Base-by-base conservation (phyloP, 1,284 basidiomycete genomes). In the Exobasidium cylindrosporum region DNA sequence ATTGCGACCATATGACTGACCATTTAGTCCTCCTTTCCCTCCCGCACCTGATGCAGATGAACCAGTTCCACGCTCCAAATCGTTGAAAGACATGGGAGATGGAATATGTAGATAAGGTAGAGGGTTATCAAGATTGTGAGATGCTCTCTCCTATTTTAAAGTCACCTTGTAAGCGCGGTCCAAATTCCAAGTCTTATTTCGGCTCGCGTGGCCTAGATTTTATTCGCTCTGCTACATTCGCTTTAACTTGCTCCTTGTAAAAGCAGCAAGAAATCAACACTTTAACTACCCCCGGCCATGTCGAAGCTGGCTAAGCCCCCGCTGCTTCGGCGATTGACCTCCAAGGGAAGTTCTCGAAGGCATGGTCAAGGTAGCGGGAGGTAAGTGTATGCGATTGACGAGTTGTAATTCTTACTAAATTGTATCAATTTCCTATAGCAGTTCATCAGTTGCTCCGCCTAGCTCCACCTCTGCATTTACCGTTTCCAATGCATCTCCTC, bases 41-140 rank as follows among this genome's bases (percentile, higher is more conserved):
- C 57, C 54, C 23, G 57, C 64, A 28, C 53, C 57, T 11, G 66
- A 60, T 4, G 63, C 61, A 26, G 21, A 17, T 49, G 56, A 58
- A 13, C n/a, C 21, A 4, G 63, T 61, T 28, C 82, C 82, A 46
- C 82, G 72, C 63, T 83, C 83, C 52, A 84, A 74, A 63, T 84
- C 83, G 77, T 83, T 83, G 78, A 84, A 84, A 32, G 81, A 82
- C 83, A 84, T 84, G 49, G 45, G 29, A 29, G 23, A 28, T n/a
- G 49, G 26, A n/a, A n/a, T n/a, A n/a, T n/a, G n/a, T n/a, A n/a
- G n/a, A n/a, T n/a, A n/a, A n/a, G n/a, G n/a, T n/a, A n/a, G n/a
- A n/a, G n/a, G n/a, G n/a, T n/a, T n/a, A n/a, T n/a, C n/a, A n/a
- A n/a, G n/a, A n/a, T n/a, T n/a, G n/a, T n/a, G n/a, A n/a, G n/a